Percentiles rank a stretch among this genome's conserved stretches.
phyloP scores from a whole-genome alignment of 768 basidiomycete genomes.

The Mycena kentingensis region DNA sequence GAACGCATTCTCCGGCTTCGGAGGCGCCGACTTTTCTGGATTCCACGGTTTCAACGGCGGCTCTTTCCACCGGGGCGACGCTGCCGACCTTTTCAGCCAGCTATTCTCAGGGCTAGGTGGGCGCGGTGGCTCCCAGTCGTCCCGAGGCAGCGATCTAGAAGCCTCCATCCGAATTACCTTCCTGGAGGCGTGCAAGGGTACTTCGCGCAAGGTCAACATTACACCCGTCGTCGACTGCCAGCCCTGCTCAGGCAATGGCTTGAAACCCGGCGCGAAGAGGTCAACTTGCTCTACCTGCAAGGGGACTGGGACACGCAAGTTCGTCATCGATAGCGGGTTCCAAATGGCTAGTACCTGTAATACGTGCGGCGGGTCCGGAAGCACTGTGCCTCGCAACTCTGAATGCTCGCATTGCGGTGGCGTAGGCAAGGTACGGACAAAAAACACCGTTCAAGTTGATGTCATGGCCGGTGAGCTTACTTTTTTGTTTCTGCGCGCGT shows the following conservation, averaged over 20 bases:
- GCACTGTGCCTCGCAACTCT: constrained; percentile 72
- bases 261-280: constrained; percentile 85
- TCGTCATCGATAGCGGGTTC: constrained; percentile 91
- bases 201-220: constrained; percentile 71
- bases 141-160: constrained; percentile 82
- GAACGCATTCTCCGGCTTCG: constrained; percentile 65
- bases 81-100: constrained; percentile 77
- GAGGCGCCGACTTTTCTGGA: constrained; percentile 62
- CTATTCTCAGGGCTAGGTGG: constrained; percentile 77
- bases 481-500: neutral
- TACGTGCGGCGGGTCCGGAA: constrained; percentile 79
- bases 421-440: constrained; percentile 81
- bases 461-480: constrained; percentile 76
- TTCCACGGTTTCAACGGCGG: constrained; percentile 68
- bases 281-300: constrained; percentile 77
- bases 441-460: constrained; percentile 76
- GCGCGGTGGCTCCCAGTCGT: constrained; percentile 42
- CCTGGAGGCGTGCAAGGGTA: constrained; percentile 93
- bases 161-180: constrained; percentile 75
- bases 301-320: constrained; percentile 87
- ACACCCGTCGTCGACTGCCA: constrained; percentile 82
- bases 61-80: constrained; percentile 52
- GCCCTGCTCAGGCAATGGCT: constrained; percentile 82
- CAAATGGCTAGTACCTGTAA: constrained; percentile 94
- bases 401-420: constrained; percentile 84